These are phyloP conservation scores for Trichoderma gracile DNA, from an alignment of 2,329 filamentous ascomycete species.

Conservation along the genomic window DNA sequence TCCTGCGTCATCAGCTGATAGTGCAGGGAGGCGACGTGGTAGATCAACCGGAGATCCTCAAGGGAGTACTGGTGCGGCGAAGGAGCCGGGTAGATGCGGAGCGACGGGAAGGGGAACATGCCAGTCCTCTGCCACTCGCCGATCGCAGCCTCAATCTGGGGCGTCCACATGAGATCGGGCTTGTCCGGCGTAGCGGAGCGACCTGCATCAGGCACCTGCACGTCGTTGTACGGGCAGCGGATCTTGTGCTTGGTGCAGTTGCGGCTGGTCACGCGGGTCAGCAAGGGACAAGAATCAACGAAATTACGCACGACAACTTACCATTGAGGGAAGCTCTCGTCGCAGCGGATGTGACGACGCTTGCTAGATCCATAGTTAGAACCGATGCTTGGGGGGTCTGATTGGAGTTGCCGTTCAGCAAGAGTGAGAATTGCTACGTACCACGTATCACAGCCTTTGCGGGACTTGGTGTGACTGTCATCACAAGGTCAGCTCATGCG, in stretches of 20 bases:
- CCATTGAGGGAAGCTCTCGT: constrained; percentile 98
- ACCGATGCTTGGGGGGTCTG: not conserved
- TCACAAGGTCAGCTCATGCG: constrained; percentile 24
- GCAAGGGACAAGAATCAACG: constrained; percentile 1
- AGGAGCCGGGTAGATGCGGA: constrained; percentile 74
- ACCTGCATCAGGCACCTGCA: constrained; percentile 63
- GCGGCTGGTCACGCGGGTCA: constrained; percentile 58
- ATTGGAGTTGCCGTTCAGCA: not conserved
- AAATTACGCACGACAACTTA: constrained; percentile 46
- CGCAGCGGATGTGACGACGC: constrained; percentile 93
- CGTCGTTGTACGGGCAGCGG: constrained; percentile 96
- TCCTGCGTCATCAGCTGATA: constrained; percentile 76
- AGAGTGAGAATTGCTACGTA: constrained; percentile 37
- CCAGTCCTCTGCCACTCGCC: constrained; percentile 82
- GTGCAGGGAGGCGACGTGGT: constrained; percentile 85
- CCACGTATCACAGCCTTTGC: constrained; percentile 97
- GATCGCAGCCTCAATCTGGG: constrained; percentile 78
- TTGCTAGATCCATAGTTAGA: constrained; percentile 55
- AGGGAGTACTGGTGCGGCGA: constrained; percentile 71
- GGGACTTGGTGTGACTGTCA: constrained; percentile 92
- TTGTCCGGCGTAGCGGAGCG: constrained; percentile 62
- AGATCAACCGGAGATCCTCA: constrained; percentile 83
- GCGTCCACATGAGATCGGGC: constrained; percentile 78
- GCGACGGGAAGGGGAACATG: constrained; percentile 79
- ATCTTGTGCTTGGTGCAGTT: constrained; percentile 99